Evolutionary conservation across 768 basidiomycete genomes (phyloP), one percentile per base, ranked within the genome.

Genomic region (Mycena maculata): DNA sequence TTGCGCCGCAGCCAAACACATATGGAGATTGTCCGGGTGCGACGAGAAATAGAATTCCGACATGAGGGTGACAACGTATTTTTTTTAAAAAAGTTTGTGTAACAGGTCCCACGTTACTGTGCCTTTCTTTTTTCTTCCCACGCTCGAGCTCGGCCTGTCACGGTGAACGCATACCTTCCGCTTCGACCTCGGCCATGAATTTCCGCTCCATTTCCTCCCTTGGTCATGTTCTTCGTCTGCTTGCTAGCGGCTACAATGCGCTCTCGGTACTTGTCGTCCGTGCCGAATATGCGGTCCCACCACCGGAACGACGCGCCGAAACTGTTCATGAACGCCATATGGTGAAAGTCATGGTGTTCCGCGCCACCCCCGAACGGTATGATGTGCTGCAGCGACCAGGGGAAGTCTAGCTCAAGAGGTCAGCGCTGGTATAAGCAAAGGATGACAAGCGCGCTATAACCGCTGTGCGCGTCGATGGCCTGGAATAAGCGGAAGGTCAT

Each of bases 311-410:
- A 93, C 9, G 95, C 96, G 11, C 94, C 92, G 77, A 87, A 97
- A 84, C 96, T 96, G 84, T 96, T 95, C 54, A 88, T 89, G 84
- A 96, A 97, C 5, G 93, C 91, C 93, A 95, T 93, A 81, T 99
- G 97, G 80, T 99, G 97, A 88, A 95, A 98, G 76, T 98, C 96
- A 77, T 98, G 96, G 81, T 97, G 95, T 74, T 98, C 97, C 0
- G 96, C 96, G 41, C 97, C 96, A 9, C 93, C 92, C 96, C 96
- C 98, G 86, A 99, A 93, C 2, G 96, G 96, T 31, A 99, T 65
- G 71, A 95, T 89, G 82, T 96, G 89, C 72, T 95, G 91, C 60
- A 99, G 84, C 8, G 94, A 96, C 96, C 96, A 99, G 0, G 98
- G 97, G 87, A 99, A 99, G 78, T 99, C 94, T 67, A 31, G 92